Percentiles rank a stretch among this genome's conserved stretches.
Evolutionary conservation across 495 filamentous ascomycete genomes (phyloP).

Genomic region (Gamarada debralockiae): DNA sequence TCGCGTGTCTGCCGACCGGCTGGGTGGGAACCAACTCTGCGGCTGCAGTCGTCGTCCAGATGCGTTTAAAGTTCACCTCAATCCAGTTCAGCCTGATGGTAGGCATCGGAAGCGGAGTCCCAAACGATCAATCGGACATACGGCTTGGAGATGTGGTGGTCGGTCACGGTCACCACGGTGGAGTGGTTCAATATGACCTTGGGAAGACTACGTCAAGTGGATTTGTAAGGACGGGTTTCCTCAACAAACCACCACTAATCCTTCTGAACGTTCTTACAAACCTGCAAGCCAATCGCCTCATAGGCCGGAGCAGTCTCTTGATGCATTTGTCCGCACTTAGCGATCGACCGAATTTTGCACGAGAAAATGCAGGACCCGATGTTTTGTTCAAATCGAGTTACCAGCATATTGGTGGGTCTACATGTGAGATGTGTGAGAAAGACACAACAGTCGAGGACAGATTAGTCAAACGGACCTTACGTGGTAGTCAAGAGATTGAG

Average conservation of each 20-base stretch:
- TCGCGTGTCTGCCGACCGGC: slow-evolving; percentile 35
- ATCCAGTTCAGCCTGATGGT: slow-evolving; percentile 42
- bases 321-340: not conserved
- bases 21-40: slow-evolving; percentile 33
- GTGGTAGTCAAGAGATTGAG: not conserved
- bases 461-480: slow-evolving; percentile 17
- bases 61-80: slow-evolving; percentile 35
- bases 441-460: no score
- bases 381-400: slow-evolving; percentile 4
- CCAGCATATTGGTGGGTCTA: not conserved
- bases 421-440: no score
- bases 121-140: no score
- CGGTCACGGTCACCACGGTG: slow-evolving; percentile 5
- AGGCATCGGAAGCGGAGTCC: slow-evolving; percentile 39
- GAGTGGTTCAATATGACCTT: no score
- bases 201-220: slow-evolving; percentile 27
- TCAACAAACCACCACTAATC: slow-evolving; percentile 30
- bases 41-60: slow-evolving; percentile 28
- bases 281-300: no score
- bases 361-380: not conserved
- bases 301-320: no score
- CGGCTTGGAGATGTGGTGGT: slow-evolving; percentile 45
- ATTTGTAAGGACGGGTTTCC: slow-evolving; percentile 29
- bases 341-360: not conserved
- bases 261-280: no score